Conservation (phyloP, 306 rosid genomes). For the Dicorynia guianensis region DNA sequence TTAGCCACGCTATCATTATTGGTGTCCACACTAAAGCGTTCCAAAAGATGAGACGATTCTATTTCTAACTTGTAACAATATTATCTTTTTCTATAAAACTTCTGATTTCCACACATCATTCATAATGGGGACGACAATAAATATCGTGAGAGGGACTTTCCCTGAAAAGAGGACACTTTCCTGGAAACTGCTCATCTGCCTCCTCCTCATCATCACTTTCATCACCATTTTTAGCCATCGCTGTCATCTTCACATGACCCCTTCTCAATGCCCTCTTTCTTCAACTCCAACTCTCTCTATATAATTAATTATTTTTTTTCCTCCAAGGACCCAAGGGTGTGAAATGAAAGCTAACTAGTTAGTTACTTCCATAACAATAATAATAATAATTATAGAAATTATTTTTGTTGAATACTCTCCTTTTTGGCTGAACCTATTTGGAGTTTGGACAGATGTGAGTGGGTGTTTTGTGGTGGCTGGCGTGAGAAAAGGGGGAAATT, state of each 20-base stretch:
- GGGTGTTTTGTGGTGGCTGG: background rate
- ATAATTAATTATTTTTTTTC: constrained; percentile 8
- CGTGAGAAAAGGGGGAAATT: background rate
- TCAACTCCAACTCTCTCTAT: constrained; percentile 40
- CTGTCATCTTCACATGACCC: constrained; percentile 45
- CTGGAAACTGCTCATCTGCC: constrained; percentile 61
- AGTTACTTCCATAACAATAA: too few species aligned
- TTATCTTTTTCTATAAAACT: too few species aligned
- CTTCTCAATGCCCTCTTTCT: constrained; percentile 19
- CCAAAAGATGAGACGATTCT: constrained; percentile 22
- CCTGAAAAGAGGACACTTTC: constrained; percentile 67
- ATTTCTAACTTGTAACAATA: background rate
- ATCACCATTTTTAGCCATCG: constrained; percentile 56
- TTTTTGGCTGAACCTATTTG: background rate
- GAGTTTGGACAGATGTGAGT: background rate
- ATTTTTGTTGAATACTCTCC: too few species aligned
- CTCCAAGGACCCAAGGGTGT: constrained; percentile 35
- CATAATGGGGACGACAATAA: constrained; percentile 58
- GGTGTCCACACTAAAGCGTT: constrained; percentile 35
- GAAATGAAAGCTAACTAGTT: constrained; percentile 28
- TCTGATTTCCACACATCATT: constrained; percentile 56
- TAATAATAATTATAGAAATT: too few species aligned
- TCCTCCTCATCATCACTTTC: constrained; percentile 62
- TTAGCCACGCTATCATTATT: constrained; percentile 63
- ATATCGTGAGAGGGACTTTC: constrained; percentile 65